A percentile compares a stretch with the other conserved stretches of the same genome.
Conservation (phyloP, 2,329 filamentous ascomycete species). For the Bipolaris victoriae region DNA sequence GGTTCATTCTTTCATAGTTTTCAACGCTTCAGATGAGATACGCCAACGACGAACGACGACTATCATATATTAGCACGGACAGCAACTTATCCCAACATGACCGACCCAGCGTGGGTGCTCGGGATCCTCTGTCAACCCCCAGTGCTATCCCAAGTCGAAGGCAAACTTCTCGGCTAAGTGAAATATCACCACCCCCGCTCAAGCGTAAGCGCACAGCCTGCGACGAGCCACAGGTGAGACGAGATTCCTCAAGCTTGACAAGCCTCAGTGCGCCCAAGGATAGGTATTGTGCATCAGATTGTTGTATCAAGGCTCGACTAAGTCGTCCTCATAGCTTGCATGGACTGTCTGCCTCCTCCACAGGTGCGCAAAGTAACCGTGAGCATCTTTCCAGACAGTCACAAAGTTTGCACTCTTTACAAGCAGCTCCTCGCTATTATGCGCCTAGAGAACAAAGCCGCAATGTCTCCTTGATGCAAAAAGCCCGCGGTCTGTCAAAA, state of each 20-base stretch:
- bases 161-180: slow-evolving; percentile 1
- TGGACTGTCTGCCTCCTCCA: background rate
- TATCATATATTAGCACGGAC: background rate
- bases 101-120: background rate
- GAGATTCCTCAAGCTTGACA: too few species aligned
- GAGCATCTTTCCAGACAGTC: background rate
- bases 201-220: slow-evolving; percentile 26
- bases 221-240: background rate
- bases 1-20: background rate
- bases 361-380: background rate
- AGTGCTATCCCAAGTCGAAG: background rate
- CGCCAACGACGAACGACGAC: background rate
- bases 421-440: background rate
- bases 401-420: background rate
- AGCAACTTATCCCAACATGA: background rate
- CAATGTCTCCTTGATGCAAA: background rate
- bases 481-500: slow-evolving; percentile 14
- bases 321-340: background rate
- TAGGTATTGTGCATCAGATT: background rate
- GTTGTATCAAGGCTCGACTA: background rate
- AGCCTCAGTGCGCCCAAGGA: background rate
- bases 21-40: slow-evolving; percentile 7
- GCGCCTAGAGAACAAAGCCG: background rate
- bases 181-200: slow-evolving; percentile 35
- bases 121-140: background rate